Conservation (phyloP, 192 early-diverging fungal genomes). For the Neocallimastix lanati region DNA sequence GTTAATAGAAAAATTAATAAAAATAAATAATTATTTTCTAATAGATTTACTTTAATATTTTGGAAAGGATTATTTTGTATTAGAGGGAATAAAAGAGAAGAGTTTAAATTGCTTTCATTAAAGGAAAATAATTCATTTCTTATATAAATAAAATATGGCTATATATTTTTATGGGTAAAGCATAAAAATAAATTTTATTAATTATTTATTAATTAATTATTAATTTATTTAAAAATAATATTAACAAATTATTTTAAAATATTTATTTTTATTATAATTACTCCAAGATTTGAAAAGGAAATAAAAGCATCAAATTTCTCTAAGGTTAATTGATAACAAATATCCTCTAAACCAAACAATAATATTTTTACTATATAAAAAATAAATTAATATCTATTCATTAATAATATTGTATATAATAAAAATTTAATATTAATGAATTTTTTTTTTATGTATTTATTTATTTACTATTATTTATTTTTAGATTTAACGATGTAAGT, state of each 20-base stretch:
- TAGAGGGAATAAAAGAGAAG: neutral
- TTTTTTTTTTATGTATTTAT: too few relatives aligned
- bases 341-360: neutral
- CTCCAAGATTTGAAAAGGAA: neutral
- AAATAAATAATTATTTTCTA: too few relatives aligned
- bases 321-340: neutral
- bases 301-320: neutral
- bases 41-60: too few relatives aligned
- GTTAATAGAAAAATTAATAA: too few relatives aligned
- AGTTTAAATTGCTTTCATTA: neutral
- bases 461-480: neutral
- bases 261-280: neutral
- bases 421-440: too few relatives aligned
- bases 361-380: neutral
- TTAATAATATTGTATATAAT: too few relatives aligned
- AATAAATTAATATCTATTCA: too few relatives aligned
- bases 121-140: neutral
- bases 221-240: too few relatives aligned
- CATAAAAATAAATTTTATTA: too few relatives aligned
- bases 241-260: too few relatives aligned
- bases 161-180: too few relatives aligned
- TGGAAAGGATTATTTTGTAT: neutral
- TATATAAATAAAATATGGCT: neutral
- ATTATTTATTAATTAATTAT: too few relatives aligned
- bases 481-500: neutral